Evolutionary conservation across 345 rosid genomes (phyloP).

Genomic region (Salix dunnii): DNA sequence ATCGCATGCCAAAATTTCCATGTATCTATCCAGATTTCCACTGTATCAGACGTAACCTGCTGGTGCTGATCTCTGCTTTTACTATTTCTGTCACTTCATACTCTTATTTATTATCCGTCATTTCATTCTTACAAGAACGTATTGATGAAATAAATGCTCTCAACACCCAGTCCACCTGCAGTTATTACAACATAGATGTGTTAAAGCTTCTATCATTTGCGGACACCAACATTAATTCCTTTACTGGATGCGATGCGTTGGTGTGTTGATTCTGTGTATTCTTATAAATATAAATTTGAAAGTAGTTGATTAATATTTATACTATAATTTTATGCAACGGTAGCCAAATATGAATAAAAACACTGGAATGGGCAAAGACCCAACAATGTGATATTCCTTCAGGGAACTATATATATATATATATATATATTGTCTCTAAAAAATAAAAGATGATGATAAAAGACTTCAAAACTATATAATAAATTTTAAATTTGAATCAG

Average conservation of each 20-base stretch:
- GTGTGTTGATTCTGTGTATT: no score
- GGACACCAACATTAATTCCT: not conserved
- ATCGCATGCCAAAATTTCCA: not conserved
- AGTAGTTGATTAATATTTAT: no score
- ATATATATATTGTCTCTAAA: no score
- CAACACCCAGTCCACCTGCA: not conserved
- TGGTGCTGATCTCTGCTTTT: not conserved
- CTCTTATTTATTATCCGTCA: not conserved
- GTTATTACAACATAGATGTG: not conserved
- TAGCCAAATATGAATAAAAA: no score
- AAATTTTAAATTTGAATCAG: no score
- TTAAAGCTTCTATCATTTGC: not conserved
- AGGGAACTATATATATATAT: no score
- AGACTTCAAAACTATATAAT: no score
- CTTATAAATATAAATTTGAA: no score
- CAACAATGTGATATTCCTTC: no score
- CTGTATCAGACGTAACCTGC: constrained; percentile 29
- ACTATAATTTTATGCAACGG: no score
- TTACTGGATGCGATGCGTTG: not conserved
- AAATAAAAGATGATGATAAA: no score
- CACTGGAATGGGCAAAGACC: no score
- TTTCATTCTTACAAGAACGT: not conserved
- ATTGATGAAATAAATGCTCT: not conserved
- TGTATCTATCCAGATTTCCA: constrained; percentile 4
- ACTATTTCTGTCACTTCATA: not conserved